Evolutionary conservation across 768 basidiomycete species (phyloP).

Genomic region (Tulasnella sp.): DNA sequence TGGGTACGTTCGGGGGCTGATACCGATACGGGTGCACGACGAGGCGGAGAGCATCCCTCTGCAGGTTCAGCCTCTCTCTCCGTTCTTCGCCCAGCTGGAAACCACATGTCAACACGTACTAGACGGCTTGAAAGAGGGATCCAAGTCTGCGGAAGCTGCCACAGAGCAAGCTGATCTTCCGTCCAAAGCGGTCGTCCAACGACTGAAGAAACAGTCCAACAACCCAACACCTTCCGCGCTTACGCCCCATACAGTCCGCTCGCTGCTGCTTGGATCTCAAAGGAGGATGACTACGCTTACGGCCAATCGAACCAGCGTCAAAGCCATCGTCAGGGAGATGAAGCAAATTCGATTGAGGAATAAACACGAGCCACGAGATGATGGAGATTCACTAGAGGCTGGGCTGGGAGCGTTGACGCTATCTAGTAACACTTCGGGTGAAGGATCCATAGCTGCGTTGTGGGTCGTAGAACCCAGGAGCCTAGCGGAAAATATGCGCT

Average conservation of each 20-base stretch:
- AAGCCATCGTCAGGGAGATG: slow-evolving; percentile 60
- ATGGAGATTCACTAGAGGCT: slow-evolving; percentile 12
- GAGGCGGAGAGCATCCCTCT: neutral
- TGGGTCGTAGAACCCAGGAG: slow-evolving; percentile 77
- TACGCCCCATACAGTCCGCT: slow-evolving; percentile 68
- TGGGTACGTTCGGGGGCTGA: slow-evolving; percentile 39
- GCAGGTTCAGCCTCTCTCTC: slow-evolving; percentile 7
- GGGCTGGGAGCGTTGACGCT: neutral
- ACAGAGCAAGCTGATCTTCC: neutral
- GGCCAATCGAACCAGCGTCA: slow-evolving; percentile 69
- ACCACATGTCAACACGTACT: slow-evolving; percentile 46
- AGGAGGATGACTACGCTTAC: slow-evolving; percentile 80
- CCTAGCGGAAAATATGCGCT: slow-evolving; percentile 41
- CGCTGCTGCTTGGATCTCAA: slow-evolving; percentile 54
- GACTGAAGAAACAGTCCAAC: neutral
- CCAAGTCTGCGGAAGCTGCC: neutral
- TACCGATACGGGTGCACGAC: slow-evolving; percentile 44
- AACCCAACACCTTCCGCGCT: neutral
- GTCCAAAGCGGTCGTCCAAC: neutral
- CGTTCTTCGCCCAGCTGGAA: slow-evolving; percentile 40
- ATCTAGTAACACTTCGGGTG: slow-evolving; percentile 14
- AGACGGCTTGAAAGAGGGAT: slow-evolving; percentile 8
- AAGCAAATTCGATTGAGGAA: slow-evolving; percentile 20
- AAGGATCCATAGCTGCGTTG: slow-evolving; percentile 32
- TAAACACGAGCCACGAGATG: slow-evolving; percentile 22